Base-by-base conservation (phyloP, 1,139 yeast genomes). In the Magnusiomyces suaveolens region DNA sequence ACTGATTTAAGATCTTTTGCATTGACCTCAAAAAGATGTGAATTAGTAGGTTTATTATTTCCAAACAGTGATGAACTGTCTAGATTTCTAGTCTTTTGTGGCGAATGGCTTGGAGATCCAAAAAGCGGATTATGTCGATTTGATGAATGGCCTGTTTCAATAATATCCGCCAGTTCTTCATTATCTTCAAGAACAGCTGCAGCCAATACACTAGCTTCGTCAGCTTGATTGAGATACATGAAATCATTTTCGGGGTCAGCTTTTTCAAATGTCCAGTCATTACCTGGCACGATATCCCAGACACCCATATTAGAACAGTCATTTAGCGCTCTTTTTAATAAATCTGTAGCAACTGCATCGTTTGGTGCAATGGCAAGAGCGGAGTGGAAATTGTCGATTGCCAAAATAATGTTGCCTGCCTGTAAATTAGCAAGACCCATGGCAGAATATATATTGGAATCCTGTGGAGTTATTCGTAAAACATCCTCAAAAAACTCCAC, bases 271-370 rank as follows among this genome's bases (percentile, higher is more conserved):
- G 33, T 24, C 24, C 32, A 25, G 23, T n/a, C 43, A 8, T 48
- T 33, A 6, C 25, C 25, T 24, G 24, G 26, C 3, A 39, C 16
- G 18, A 48, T 48, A 16, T 48, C 44, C 33, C 33, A 23, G 12
- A 48, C 32, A 2, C 44, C 51, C 51, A 48, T 36, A 3, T 24
- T 23, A 3, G 51, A 48, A 16, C 44, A 48, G 29, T 81, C 78
- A 56, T 85, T 94, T 51, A 90, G 72, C 0, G 97, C 97, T 59
- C 95, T 78, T 59, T 80, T 81, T 56, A 92, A 73, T 52, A 92
- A 69, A 64, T 92, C 97, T 3, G 81, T 75, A 0, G 97, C 95
- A 25, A 90, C 84, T 0, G 94, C 85, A 65, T 92, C 96, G 43
- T 82, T 78, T 0, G 96, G 94, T 10, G 81, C 70, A 3, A 90